phyloP scores from a whole-genome alignment of 768 basidiomycete species.

The Macrocybe gigantea region DNA sequence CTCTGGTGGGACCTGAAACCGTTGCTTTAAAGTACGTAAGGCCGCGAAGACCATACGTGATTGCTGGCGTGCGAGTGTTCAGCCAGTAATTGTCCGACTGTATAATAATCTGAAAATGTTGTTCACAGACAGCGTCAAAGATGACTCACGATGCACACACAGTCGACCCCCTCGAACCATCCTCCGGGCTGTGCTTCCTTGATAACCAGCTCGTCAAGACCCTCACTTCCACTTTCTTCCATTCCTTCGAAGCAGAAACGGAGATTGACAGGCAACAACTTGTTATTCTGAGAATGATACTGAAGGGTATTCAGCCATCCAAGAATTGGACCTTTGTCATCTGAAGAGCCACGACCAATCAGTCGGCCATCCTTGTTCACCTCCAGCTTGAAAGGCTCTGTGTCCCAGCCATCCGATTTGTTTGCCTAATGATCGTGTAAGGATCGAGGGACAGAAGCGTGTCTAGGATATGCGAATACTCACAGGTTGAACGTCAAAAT shows the following conservation, averaged over 20 bases:
- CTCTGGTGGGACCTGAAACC: constrained; percentile 77
- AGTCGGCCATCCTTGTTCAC: constrained; percentile 46
- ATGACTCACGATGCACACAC: constrained; percentile 80
- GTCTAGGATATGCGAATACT: constrained; percentile 15
- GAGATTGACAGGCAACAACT: constrained; percentile 83
- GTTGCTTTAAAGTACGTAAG: constrained; percentile 81
- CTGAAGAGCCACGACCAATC: constrained; percentile 82
- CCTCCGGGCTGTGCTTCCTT: constrained; percentile 66
- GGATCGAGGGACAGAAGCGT: neutral
- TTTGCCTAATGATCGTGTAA: constrained; percentile 23
- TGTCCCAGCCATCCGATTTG: constrained; percentile 78
- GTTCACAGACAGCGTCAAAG: neutral
- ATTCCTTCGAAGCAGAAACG: constrained; percentile 94
- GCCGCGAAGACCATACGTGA: constrained; percentile 89
- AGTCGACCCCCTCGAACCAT: constrained; percentile 87
- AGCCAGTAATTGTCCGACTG: constrained; percentile 96
- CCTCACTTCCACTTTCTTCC: constrained; percentile 93
- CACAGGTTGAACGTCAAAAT: constrained; percentile 94
- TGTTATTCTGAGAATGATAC: constrained; percentile 63
- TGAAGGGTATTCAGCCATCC: constrained; percentile 91
- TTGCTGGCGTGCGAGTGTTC: constrained; percentile 69
- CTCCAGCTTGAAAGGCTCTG: constrained; percentile 76
- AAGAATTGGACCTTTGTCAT: constrained; percentile 87
- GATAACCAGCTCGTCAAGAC: constrained; percentile 81
- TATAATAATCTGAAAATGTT: neutral